Base-by-base conservation (phyloP, 176 grass and related monocot genomes). In the Zoysia japonica region DNA sequence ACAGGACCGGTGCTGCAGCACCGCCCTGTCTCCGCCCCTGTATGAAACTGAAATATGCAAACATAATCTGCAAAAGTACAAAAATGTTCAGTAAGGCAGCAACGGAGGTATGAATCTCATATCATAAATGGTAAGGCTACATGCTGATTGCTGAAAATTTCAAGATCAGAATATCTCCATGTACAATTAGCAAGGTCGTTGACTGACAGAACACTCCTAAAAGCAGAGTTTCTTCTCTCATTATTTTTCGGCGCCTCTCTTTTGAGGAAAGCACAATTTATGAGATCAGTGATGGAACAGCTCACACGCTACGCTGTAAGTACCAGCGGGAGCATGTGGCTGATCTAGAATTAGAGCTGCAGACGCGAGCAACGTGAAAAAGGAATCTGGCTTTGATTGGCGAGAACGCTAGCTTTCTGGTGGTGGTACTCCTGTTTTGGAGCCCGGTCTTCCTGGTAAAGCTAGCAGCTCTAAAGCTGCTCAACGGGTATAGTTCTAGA, bases 301-400 rank as follows among this genome's bases (percentile, higher is more conserved):
- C 65, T 57, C 47, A 60, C 5, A 68, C 11, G 61, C 68, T 62
- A 45, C 44, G 44, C 44, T 6, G 44, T 6, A 3, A 62, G 44
- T 74, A 64, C 9, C 46, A 83, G 70, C 44, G 46, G 59, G 47
- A 79, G 12, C 61, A 84, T 84, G 40, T 74, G 69, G 15, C 71
- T 68, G 36, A 78, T 51, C 61, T 9, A 40, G 47, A 63, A 63
- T 38, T 35, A 45, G 69, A 62, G 76, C 60, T 64, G 17, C 39
- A 80, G 41, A 61, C 75, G 74, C 44, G 59, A 42, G 19, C 77
- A 11, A 51, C 49, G 42, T 39, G 86, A 75, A 35, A 84, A 70
- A 80, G 76, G 86, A 84, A 80, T 88, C 81, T 41, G 17, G 56
- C 86, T 84, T 88, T 80, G 70, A 88, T 75, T 65, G 86, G 64